phyloP scores from a whole-genome alignment of 306 rosid species.

The Coriaria nepalensis region DNA sequence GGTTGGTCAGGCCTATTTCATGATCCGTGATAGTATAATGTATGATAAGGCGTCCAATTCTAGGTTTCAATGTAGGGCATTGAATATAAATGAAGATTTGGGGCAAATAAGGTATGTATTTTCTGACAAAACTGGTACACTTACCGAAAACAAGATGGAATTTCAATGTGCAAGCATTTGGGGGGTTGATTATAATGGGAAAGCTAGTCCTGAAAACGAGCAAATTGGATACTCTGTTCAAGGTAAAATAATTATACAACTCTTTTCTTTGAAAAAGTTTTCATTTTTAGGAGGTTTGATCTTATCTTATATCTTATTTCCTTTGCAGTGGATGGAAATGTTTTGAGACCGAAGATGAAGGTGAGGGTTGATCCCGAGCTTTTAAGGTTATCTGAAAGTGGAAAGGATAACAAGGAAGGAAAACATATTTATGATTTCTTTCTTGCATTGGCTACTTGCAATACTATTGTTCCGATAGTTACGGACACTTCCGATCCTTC shows the following conservation, averaged over 20 bases:
- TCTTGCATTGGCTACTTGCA: slow-evolving; percentile 90
- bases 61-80: slow-evolving; percentile 84
- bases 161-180: slow-evolving; percentile 80
- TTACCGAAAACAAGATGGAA: slow-evolving; percentile 96
- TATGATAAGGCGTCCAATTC: slow-evolving; percentile 68
- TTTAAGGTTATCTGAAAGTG: slow-evolving; percentile 32
- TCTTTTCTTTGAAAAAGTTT: background rate
- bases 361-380: slow-evolving; percentile 60
- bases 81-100: slow-evolving; percentile 90
- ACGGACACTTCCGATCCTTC: slow-evolving; percentile 50
- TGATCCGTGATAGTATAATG: slow-evolving; percentile 65
- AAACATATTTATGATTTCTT: slow-evolving; percentile 57
- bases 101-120: slow-evolving; percentile 88
- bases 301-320: background rate
- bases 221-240: slow-evolving; percentile 34
- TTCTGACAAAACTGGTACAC: slow-evolving; percentile 96
- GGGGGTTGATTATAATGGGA: slow-evolving; percentile 63
- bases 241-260: slow-evolving; percentile 24
- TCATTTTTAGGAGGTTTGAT: slow-evolving; percentile 1
- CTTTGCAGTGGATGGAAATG: slow-evolving; percentile 45
- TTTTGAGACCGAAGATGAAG: slow-evolving; percentile 66
- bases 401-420: slow-evolving; percentile 28
- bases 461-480: slow-evolving; percentile 86
- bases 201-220: slow-evolving; percentile 20
- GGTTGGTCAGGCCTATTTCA: slow-evolving; percentile 86